These are phyloP conservation scores for Vigna hirtella DNA, from an alignment of 306 rosid genomes.

Conservation along the genomic window DNA sequence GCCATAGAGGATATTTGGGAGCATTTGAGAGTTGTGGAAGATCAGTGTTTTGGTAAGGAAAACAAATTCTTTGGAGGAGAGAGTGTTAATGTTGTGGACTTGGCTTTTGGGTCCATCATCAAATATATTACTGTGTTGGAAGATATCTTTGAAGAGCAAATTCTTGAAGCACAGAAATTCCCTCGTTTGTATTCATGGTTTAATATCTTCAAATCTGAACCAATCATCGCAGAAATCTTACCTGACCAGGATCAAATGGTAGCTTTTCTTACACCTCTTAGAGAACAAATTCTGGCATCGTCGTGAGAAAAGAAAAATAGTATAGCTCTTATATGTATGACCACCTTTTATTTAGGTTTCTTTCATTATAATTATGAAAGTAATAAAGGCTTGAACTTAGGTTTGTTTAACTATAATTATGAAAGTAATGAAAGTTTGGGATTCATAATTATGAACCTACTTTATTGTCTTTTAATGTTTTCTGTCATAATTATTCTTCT, in stretches of 20 bases:
- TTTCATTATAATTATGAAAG: too few species aligned
- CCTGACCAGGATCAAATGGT: conserved; percentile 39
- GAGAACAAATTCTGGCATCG: not conserved
- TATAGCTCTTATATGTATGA: too few species aligned
- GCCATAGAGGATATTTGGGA: conserved; percentile 16
- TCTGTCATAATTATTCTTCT: too few species aligned
- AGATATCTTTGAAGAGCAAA: conserved; percentile 21
- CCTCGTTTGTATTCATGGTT: conserved; percentile 45
- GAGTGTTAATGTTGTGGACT: conserved; percentile 45
- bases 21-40: conserved; percentile 41
- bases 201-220: conserved; percentile 31
- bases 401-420: too few species aligned
- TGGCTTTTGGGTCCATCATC: conserved; percentile 44
- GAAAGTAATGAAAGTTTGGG: too few species aligned
- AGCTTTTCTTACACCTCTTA: not conserved
- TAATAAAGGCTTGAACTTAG: too few species aligned
- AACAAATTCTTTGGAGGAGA: conserved; percentile 48
- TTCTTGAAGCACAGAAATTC: conserved; percentile 40
- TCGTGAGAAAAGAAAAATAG: not conserved
- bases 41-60: conserved; percentile 32
- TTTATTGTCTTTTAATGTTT: too few species aligned
- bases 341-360: too few species aligned
- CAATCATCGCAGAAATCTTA: conserved; percentile 37
- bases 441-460: too few species aligned
- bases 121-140: conserved; percentile 10